Conservation (phyloP, 768 basidiomycete species). For the Amanita exitialis region DNA sequence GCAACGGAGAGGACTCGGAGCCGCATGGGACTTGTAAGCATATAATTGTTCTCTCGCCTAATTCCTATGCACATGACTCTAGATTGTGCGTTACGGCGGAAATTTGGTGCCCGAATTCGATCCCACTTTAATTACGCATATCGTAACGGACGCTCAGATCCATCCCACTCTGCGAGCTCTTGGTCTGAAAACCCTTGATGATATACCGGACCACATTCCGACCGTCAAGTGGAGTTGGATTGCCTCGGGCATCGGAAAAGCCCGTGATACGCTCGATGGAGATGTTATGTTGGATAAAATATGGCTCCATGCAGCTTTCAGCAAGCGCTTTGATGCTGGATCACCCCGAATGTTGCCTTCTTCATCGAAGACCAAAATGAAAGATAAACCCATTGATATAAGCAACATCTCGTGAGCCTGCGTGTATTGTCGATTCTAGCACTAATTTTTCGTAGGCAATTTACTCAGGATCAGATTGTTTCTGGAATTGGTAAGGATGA, state of each 20-base stretch:
- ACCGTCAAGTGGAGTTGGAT: slow-evolving; percentile 61
- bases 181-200: slow-evolving; percentile 35
- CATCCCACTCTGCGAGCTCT: slow-evolving; percentile 27
- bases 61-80: slow-evolving; percentile 3
- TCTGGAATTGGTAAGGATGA: slow-evolving; percentile 8
- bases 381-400: slow-evolving; percentile 22
- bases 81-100: slow-evolving; percentile 62
- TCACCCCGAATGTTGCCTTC: not conserved
- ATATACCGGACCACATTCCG: slow-evolving; percentile 59
- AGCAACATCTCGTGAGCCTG: slow-evolving; percentile 39
- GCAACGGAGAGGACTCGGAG: slow-evolving; percentile 41
- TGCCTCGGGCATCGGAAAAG: slow-evolving; percentile 24
- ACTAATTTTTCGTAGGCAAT: slow-evolving; percentile 17
- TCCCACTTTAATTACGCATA: slow-evolving; percentile 47
- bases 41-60: not conserved
- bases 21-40: slow-evolving; percentile 51
- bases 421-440: slow-evolving; percentile 2
- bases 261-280: not conserved
- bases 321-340: slow-evolving; percentile 34
- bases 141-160: slow-evolving; percentile 40
- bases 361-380: slow-evolving; percentile 14
- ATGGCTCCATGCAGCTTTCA: slow-evolving; percentile 38
- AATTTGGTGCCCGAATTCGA: slow-evolving; percentile 52
- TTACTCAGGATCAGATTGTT: slow-evolving; percentile 21
- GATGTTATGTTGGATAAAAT: slow-evolving; percentile 23